Base-by-base conservation (phyloP, 2,329 filamentous ascomycete genomes). In the Fusarium falciforme region DNA sequence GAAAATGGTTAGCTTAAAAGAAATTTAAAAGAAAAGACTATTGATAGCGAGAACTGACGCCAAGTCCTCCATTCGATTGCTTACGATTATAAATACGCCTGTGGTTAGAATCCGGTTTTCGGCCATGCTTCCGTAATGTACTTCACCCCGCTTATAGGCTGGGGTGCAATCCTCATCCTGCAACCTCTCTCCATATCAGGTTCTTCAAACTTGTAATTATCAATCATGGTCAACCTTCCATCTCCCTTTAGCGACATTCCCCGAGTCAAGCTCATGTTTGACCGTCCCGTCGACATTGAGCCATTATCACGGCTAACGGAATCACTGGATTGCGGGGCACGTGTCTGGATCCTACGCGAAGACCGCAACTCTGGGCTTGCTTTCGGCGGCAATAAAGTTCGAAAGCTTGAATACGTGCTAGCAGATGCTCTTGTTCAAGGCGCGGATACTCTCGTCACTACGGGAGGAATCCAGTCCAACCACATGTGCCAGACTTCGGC, bases 401-500 rank as follows among this genome's bases (percentile, higher is more conserved):
- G 70, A 1, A 73, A 73, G 12, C 71, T 73, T 3, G 71, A 73
- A 9, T 73, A 73, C 25, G 71, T 73, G 22, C 8, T 73, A 1
- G 67, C 71, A 9, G 71, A 73, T 42, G 71, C 71, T 20, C 20
- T 73, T 4, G 47, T 38, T 0, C 54, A 71, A 9, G 70, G 70
- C 11, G 70, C 70, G 4, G 70, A 73, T 27, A 73, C 70, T 3
- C 27, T 73, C 8, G 71, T 73, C 10, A 73, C 71, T 0, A 73
- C 71, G 3, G 70, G 71, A 1, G 70, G 70, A 4, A 35, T 73
- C 2, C 71, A 73, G 8, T 73, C 70, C 5, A 73, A 73, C 12
- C 71, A 73, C 6, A 73, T 73, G 71, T 73, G 70, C 8, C 71
- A 73, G 33, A 73, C 71, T 11, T 63, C 71, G 36, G 71, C 71